Evolutionary conservation across 108 stramenopile genomes (phyloP).

Genomic region (Cyclostephanos tholiformis): DNA sequence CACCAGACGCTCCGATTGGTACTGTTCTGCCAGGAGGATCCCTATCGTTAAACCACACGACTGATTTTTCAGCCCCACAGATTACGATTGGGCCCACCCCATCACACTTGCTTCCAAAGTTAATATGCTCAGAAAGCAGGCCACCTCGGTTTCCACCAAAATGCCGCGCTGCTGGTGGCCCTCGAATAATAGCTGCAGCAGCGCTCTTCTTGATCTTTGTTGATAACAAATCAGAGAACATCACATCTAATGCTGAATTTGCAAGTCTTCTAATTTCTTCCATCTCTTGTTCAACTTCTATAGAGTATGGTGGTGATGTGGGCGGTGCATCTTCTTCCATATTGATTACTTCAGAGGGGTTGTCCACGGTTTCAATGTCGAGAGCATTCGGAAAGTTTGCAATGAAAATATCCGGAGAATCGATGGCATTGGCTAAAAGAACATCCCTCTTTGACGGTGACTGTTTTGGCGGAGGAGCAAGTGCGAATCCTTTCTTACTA

Average conservation of each 20-base stretch:
- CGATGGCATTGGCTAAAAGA: neutral
- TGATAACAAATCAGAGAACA: constrained; percentile 60
- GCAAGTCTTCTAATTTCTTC: constrained; percentile 32
- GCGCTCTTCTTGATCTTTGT: constrained; percentile 77
- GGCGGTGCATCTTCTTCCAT: neutral
- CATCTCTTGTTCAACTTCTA: neutral
- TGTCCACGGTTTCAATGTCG: neutral
- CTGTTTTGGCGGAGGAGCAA: constrained; percentile 29
- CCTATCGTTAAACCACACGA: constrained; percentile 75
- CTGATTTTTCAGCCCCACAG: constrained; percentile 87
- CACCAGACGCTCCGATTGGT: constrained; percentile 88
- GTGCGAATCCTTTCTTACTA: constrained; percentile 31
- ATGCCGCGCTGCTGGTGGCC: constrained; percentile 85
- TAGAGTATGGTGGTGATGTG: neutral
- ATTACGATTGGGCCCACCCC: constrained; percentile 85
- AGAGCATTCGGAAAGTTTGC: constrained; percentile 27
- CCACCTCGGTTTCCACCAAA: constrained; percentile 91
- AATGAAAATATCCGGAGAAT: constrained; percentile 1
- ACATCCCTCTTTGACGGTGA: constrained; percentile 19
- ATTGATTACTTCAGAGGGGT: neutral
- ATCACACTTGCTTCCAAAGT: constrained; percentile 40
- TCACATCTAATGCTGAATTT: constrained; percentile 51
- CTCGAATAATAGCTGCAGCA: constrained; percentile 81
- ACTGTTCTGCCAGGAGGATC: constrained; percentile 80
- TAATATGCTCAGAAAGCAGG: constrained; percentile 30